A percentile compares a stretch with the other conserved stretches of the same genome.
These are phyloP conservation scores for Davidsoniella neocaledoniae DNA, from an alignment of 2,329 filamentous ascomycete genomes.

Conservation along the genomic window DNA sequence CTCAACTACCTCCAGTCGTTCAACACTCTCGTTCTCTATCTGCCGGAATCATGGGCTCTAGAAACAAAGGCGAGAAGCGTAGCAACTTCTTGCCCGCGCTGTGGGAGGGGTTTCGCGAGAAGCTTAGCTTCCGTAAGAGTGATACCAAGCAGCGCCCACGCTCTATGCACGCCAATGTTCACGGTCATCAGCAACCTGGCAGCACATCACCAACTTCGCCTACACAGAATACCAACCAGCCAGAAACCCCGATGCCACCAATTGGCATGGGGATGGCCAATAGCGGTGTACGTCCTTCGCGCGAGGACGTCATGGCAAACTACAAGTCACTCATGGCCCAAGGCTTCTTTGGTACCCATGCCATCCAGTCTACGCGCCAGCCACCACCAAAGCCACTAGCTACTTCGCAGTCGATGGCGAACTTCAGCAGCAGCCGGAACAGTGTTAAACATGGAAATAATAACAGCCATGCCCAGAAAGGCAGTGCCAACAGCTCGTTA, in stretches of 20 bases:
- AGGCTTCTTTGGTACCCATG: conserved; percentile 41
- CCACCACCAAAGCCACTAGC: conserved; percentile 18
- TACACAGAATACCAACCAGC: background rate
- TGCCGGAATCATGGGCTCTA: conserved; percentile 7
- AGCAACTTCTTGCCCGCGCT: conserved; percentile 13
- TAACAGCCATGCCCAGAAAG: too few relatives aligned
- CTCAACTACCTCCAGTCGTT: background rate
- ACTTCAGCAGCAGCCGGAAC: conserved; percentile 10
- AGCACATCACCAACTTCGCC: background rate
- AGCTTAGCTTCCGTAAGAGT: conserved; percentile 15
- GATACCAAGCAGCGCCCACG: conserved; percentile 8
- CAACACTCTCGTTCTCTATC: background rate
- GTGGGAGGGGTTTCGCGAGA: conserved; percentile 19
- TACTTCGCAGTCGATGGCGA: conserved; percentile 9
- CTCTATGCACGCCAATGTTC: conserved; percentile 9
- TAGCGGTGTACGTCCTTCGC: conserved; percentile 11
- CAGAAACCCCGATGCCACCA: background rate
- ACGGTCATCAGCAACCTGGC: background rate
- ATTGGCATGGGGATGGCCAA: conserved; percentile 10
- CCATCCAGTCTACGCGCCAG: conserved; percentile 39
- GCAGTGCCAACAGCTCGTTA: background rate
- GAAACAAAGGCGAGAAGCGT: conserved; percentile 10
- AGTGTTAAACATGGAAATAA: background rate
- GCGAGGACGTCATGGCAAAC: conserved; percentile 37
- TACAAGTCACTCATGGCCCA: conserved; percentile 39